Evolutionary conservation across 2,329 filamentous ascomycete genomes (phyloP).

Genomic region (Pseudogymnoascus sp.): DNA sequence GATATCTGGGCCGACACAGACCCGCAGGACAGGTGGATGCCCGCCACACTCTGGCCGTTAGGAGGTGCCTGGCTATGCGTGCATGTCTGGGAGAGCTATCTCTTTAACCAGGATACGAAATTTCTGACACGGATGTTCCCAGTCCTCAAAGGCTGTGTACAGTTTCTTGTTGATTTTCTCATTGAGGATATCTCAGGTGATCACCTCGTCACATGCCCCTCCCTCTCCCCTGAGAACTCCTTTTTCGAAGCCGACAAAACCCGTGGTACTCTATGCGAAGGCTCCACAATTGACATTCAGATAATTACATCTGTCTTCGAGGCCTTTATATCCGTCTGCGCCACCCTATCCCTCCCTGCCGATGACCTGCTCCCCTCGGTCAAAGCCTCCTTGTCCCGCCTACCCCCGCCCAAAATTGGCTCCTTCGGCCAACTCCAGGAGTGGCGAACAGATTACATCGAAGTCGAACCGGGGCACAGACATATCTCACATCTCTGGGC

Average conservation of each 20-base stretch:
- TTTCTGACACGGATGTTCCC: conserved; percentile 26
- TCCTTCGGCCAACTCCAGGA: conserved; percentile 32
- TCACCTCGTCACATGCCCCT: conserved; percentile 30
- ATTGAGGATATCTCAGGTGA: conserved; percentile 23
- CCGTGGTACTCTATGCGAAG: conserved; percentile 32
- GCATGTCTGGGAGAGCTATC: conserved; percentile 33
- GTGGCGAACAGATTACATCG: conserved; percentile 32
- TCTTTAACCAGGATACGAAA: conserved; percentile 26
- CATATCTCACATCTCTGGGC: conserved; percentile 38
- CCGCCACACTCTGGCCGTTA: conserved; percentile 31
- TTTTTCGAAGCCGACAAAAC: conserved; percentile 20
- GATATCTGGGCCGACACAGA: conserved; percentile 29
- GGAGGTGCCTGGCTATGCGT: conserved; percentile 33
- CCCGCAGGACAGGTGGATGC: conserved; percentile 27
- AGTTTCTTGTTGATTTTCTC: conserved; percentile 30
- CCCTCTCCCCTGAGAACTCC: conserved; percentile 32
- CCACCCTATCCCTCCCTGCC: conserved; percentile 22
- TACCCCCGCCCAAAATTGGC: conserved; percentile 23
- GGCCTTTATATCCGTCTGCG: conserved; percentile 19
- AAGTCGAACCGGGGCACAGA: conserved; percentile 35
- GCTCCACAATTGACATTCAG: conserved; percentile 39
- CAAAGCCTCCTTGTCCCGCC: conserved; percentile 9
- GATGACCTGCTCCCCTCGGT: conserved; percentile 21
- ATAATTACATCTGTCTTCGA: conserved; percentile 33
- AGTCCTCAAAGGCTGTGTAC: conserved; percentile 25